phyloP scores from a whole-genome alignment of 2,329 filamentous ascomycete species.

The Hymenoscyphus salicellus region DNA sequence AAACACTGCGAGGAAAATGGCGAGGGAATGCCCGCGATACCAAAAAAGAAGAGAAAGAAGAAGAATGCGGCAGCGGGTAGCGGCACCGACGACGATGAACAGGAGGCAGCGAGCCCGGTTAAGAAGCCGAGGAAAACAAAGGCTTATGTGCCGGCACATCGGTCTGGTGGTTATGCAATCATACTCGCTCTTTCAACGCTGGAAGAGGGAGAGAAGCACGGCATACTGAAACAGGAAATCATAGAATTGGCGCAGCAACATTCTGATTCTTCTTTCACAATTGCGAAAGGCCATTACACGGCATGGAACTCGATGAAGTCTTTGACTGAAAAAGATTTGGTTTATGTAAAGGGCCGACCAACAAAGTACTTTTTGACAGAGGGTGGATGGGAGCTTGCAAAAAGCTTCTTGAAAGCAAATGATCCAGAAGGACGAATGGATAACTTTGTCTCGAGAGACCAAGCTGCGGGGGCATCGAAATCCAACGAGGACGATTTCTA shows the following conservation, averaged over 20 bases:
- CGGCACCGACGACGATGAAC: slow-evolving; percentile 14
- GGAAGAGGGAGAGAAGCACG: slow-evolving; percentile 51
- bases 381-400: slow-evolving; percentile 73
- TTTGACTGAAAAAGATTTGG: slow-evolving; percentile 67
- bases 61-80: slow-evolving; percentile 13
- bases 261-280: slow-evolving; percentile 71
- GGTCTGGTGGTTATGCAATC: slow-evolving; percentile 73
- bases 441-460: slow-evolving; percentile 15
- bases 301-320: slow-evolving; percentile 84
- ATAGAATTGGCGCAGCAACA: slow-evolving; percentile 68
- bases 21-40: slow-evolving; percentile 63
- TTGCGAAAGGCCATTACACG: slow-evolving; percentile 68
- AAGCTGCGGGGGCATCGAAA: slow-evolving; percentile 3
- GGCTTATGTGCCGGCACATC: slow-evolving; percentile 67
- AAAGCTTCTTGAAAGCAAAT: slow-evolving; percentile 54
- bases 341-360: slow-evolving; percentile 68
- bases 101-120: slow-evolving; percentile 27
- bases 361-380: slow-evolving; percentile 69
- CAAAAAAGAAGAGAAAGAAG: slow-evolving; percentile 39
- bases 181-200: slow-evolving; percentile 63
- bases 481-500: neutral
- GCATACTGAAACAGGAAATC: slow-evolving; percentile 65
- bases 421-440: slow-evolving; percentile 24
- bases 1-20: slow-evolving; percentile 65
- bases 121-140: slow-evolving; percentile 62